Evolutionary conservation across 257 asterid species (phyloP).

Genomic region (Nicotiana obtusifolia): DNA sequence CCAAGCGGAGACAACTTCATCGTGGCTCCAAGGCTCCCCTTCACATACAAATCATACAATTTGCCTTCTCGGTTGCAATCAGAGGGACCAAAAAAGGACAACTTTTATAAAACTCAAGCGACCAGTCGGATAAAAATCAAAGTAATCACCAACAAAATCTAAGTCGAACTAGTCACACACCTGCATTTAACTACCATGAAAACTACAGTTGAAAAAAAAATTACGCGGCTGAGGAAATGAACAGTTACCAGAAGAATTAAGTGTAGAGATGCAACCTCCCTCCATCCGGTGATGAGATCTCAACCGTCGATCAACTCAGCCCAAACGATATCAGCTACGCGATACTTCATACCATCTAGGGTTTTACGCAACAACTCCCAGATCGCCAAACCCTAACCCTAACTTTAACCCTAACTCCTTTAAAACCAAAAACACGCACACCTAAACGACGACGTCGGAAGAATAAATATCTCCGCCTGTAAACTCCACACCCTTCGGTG

Average conservation of each 20-base stretch:
- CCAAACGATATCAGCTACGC: conserved; percentile 36
- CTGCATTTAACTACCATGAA: neutral
- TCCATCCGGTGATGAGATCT: conserved; percentile 95
- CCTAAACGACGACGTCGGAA: neutral
- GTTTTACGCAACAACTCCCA: neutral
- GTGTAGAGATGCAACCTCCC: conserved; percentile 97
- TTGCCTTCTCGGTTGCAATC: neutral
- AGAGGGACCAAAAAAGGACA: neutral
- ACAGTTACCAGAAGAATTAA: conserved; percentile 83
- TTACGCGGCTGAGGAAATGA: conserved; percentile 45
- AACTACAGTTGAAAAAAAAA: neutral
- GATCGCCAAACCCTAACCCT: conserved; percentile 24
- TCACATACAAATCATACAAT: no score
- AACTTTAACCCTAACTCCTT: neutral
- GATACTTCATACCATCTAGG: conserved; percentile 45
- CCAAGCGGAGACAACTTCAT: no score
- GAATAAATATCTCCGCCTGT: neutral
- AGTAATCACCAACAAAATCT: neutral
- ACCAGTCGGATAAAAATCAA: neutral
- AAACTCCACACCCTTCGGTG: neutral
- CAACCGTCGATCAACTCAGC: conserved; percentile 61
- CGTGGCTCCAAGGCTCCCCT: no score
- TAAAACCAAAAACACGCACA: neutral
- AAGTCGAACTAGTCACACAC: neutral
- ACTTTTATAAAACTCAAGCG: neutral